Evolutionary conservation across 2,329 filamentous ascomycete species (phyloP).

Genomic region (Aspergillus floridensis): DNA sequence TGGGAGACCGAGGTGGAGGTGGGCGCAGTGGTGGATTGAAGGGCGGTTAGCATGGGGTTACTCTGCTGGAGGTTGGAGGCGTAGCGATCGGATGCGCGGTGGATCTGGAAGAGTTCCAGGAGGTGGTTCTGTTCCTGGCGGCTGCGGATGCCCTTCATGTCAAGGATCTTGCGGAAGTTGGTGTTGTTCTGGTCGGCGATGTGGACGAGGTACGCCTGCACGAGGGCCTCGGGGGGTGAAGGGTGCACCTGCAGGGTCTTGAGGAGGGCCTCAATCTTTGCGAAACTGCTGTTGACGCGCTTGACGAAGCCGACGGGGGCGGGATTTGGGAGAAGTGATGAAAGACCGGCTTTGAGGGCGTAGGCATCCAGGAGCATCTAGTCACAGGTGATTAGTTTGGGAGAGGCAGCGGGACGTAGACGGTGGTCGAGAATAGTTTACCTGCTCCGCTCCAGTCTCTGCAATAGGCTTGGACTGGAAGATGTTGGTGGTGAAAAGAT

Average conservation of each 20-base stretch:
- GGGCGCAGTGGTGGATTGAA: slow-evolving; percentile 43
- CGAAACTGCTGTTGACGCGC: slow-evolving; percentile 79
- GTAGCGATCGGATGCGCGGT: slow-evolving; percentile 65
- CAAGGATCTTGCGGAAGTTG: slow-evolving; percentile 95
- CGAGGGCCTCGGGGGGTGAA: slow-evolving; percentile 85
- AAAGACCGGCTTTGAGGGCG: slow-evolving; percentile 51
- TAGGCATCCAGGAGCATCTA: slow-evolving; percentile 97
- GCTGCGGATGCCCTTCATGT: slow-evolving; percentile 82
- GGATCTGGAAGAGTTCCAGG: slow-evolving; percentile 86
- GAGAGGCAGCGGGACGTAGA: neutral
- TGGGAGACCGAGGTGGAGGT: slow-evolving; percentile 43
- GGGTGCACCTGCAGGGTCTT: slow-evolving; percentile 95
- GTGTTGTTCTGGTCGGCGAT: slow-evolving; percentile 88
- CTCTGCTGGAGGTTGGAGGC: slow-evolving; percentile 65
- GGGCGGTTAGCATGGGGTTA: slow-evolving; percentile 68
- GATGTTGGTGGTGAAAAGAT: slow-evolving; percentile 75
- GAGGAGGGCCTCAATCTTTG: slow-evolving; percentile 83
- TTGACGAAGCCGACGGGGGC: slow-evolving; percentile 69
- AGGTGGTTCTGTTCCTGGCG: slow-evolving; percentile 79
- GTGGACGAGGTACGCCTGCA: slow-evolving; percentile 96
- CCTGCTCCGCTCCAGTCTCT: slow-evolving; percentile 90
- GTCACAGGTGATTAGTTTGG: slow-evolving; percentile 4
- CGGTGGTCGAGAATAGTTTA: slow-evolving; percentile 34
- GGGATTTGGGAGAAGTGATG: slow-evolving; percentile 56
- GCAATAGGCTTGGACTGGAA: slow-evolving; percentile 88